Base-by-base conservation (phyloP, 257 asterid species). In the Scutellaria galericulata region DNA sequence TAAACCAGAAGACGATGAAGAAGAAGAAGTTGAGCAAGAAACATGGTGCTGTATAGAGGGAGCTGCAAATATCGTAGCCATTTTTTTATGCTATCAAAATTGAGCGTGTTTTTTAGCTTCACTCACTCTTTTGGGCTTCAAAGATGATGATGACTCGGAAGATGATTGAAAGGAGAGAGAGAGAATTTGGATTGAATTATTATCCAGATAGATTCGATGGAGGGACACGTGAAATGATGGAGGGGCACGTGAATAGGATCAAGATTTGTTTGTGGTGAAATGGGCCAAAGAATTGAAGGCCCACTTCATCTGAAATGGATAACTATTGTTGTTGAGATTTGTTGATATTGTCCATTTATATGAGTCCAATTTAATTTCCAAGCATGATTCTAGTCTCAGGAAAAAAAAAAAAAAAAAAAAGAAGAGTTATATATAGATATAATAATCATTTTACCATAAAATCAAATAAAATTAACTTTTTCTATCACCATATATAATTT, bases 51-150 rank as follows among this genome's bases (percentile, higher is more conserved):
- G 92, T 2, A 86, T 44, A 50, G 81, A 62, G 1, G 87, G 90
- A 62, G 92, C 82, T 66, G 87, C 81, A 37, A 80, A 81, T 9
- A 87, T 75, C 53, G 87, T 68, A 68, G 89, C 85, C 98, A 93
- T 93, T 68, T 81, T 59, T 57, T 53, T 40, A 54, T 11, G 50
- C 9, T 44, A 10, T 55, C 12, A 11, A 20, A 39, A 13, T 47
- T 46, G 20, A 12, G 24, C 14, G 22, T 22, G n/a, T 15, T 13
- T 11, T 20, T 45, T 40, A 11, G 6, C 60, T 31, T 53, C 47
- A 9, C 7, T 40, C 44, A 24, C 27, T 24, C 50, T 57, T 68
- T 59, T 6, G 48, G 42, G 53, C 5, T 72, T 75, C 44, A 22
- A 67, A 24, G 75, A 22, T 69, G 55, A 8, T 45, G 40, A 41